Conservation (phyloP, 1,139 yeast species). For the Suhomyces coccinellae region DNA sequence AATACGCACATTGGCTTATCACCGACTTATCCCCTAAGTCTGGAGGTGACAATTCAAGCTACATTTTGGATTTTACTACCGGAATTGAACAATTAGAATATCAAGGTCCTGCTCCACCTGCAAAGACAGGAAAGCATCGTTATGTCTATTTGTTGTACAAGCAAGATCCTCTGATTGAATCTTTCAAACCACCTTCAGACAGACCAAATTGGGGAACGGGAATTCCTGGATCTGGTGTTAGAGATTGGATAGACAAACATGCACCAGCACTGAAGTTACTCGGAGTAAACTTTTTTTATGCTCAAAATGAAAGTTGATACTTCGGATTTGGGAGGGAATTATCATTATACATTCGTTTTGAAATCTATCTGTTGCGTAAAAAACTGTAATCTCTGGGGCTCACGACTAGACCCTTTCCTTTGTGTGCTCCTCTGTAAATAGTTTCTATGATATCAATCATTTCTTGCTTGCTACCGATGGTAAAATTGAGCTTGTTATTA, state of each 20-base stretch:
- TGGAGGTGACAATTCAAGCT: slow-evolving; percentile 33
- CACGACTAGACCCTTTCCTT: slow-evolving; percentile 89
- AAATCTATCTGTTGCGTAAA: slow-evolving; percentile 4
- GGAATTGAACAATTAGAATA: slow-evolving; percentile 47
- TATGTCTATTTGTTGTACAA: slow-evolving; percentile 75
- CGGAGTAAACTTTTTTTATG: slow-evolving; percentile 78
- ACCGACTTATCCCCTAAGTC: slow-evolving; percentile 56
- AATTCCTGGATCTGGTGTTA: slow-evolving; percentile 70
- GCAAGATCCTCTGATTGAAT: slow-evolving; percentile 48
- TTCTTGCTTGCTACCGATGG: slow-evolving; percentile 79
- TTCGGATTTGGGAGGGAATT: background rate
- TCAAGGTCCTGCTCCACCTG: slow-evolving; percentile 84
- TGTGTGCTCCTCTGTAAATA: slow-evolving; percentile 84
- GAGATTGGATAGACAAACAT: slow-evolving; percentile 66
- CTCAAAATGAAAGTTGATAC: slow-evolving; percentile 47
- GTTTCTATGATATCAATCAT: slow-evolving; percentile 89
- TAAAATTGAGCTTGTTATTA: slow-evolving; percentile 87
- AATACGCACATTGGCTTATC: slow-evolving; percentile 75
- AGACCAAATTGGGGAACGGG: slow-evolving; percentile 89
- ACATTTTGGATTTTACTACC: slow-evolving; percentile 35
- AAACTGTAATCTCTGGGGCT: slow-evolving; percentile 70
- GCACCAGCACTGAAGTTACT: slow-evolving; percentile 62
- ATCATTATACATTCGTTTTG: background rate
- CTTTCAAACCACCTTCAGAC: slow-evolving; percentile 48
- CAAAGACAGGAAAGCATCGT: slow-evolving; percentile 78